phyloP scores from a whole-genome alignment of 495 filamentous ascomycete genomes.

The Jackrogersella minutella region DNA sequence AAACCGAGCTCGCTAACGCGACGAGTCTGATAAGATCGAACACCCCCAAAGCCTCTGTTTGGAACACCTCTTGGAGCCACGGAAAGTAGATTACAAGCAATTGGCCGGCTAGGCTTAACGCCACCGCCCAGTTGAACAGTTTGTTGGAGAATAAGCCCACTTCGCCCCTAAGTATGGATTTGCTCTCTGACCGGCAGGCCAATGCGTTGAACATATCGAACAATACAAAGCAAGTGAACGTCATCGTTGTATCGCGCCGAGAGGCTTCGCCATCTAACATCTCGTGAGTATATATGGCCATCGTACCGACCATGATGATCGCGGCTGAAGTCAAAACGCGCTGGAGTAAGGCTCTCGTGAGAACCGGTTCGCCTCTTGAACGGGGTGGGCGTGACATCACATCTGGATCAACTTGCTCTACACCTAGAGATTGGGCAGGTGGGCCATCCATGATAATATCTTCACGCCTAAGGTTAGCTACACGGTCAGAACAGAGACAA shows the following conservation, averaged over 20 bases:
- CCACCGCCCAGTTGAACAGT: constrained; percentile 95
- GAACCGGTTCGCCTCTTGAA: constrained; percentile 80
- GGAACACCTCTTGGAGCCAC: constrained; percentile 90
- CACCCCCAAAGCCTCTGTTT: constrained; percentile 84
- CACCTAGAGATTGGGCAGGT: constrained; percentile 94
- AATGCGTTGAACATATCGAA: constrained; percentile 99
- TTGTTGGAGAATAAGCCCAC: constrained; percentile 82
- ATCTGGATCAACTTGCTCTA: constrained; percentile 92
- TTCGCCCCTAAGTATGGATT: constrained; percentile 87
- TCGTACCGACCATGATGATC: constrained; percentile 91
- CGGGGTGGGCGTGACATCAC: constrained; percentile 94
- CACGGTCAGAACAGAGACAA: not conserved
- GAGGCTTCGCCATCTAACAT: constrained; percentile 86
- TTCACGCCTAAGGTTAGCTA: constrained; percentile 48
- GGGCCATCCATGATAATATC: constrained; percentile 99
- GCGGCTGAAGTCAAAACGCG: constrained; percentile 87
- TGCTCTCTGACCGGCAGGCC: constrained; percentile 89
- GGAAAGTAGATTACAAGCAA: constrained; percentile 92
- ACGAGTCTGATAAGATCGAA: constrained; percentile 76
- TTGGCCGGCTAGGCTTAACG: constrained; percentile 83
- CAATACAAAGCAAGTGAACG: constrained; percentile 96
- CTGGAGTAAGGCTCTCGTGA: constrained; percentile 80
- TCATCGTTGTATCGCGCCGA: constrained; percentile 97
- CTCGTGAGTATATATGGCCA: constrained; percentile 88
- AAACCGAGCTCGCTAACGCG: constrained; percentile 81